phyloP scores from a whole-genome alignment of 2,329 filamentous ascomycete genomes.

The Emergomyces africanus region DNA sequence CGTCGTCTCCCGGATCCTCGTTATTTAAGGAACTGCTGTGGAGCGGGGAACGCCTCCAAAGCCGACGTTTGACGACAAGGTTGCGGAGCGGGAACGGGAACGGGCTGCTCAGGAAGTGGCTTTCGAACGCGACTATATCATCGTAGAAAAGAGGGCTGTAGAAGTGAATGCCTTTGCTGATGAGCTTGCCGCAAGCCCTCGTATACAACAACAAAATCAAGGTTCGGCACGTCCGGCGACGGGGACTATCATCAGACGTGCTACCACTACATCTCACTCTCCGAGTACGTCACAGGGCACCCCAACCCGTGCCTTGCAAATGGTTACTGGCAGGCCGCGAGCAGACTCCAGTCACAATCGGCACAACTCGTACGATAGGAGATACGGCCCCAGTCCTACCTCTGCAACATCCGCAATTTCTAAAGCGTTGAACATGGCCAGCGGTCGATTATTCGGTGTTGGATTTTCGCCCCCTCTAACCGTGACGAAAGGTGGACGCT shows the following conservation, averaged over 20 bases:
- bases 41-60: constrained; percentile 19
- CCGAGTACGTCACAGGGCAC: constrained; percentile 42
- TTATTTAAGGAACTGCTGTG: constrained; percentile 35
- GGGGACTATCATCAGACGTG: constrained; percentile 56
- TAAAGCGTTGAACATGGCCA: constrained; percentile 90
- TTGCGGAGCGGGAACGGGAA: constrained; percentile 40
- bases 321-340: constrained; percentile 52
- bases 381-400: constrained; percentile 58
- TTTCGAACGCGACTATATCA: constrained; percentile 86
- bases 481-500: constrained; percentile 33
- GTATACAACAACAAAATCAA: constrained; percentile 38
- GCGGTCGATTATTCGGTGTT: constrained; percentile 43
- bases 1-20: constrained; percentile 31
- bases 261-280: constrained; percentile 67
- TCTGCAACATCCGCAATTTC: constrained; percentile 85
- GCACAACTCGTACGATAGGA: constrained; percentile 66
- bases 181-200: constrained; percentile 75
- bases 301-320: constrained; percentile 61
- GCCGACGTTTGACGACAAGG: constrained; percentile 23
- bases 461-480: constrained; percentile 38
- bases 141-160: constrained; percentile 88
- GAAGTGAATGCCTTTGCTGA: constrained; percentile 97
- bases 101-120: constrained; percentile 73
- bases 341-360: constrained; percentile 54
- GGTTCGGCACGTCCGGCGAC: constrained; percentile 39